Percentiles rank a stretch among this genome's conserved stretches.
Evolutionary conservation across 768 basidiomycete genomes (phyloP).

Genomic region (Galerina marginata): DNA sequence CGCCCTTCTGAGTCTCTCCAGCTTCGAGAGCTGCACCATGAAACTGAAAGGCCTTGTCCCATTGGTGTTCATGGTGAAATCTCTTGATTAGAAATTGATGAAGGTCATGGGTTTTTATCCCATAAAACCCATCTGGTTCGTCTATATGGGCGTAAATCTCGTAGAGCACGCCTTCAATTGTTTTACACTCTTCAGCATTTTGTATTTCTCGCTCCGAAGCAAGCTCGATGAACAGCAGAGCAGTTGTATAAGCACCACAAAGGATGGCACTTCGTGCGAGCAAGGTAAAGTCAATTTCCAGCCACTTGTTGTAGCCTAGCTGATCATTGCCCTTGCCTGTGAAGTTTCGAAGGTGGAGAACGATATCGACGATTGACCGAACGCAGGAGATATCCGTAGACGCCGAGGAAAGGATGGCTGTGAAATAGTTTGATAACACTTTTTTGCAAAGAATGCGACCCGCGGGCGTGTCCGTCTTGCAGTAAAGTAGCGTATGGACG

Average conservation of each 20-base stretch:
- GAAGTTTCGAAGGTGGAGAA: slow-evolving; percentile 84
- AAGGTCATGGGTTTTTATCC: slow-evolving; percentile 82
- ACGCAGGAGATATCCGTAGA: slow-evolving; percentile 48
- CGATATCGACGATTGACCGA: slow-evolving; percentile 69
- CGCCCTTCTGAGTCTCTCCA: slow-evolving; percentile 43
- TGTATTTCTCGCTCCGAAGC: slow-evolving; percentile 54
- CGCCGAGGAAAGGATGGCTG: slow-evolving; percentile 50
- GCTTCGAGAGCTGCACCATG: slow-evolving; percentile 87
- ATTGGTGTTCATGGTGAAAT: slow-evolving; percentile 92
- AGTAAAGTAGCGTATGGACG: slow-evolving; percentile 68
- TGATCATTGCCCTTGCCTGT: slow-evolving; percentile 31
- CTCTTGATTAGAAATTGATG: slow-evolving; percentile 80
- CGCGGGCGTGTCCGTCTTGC: slow-evolving; percentile 24
- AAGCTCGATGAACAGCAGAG: slow-evolving; percentile 88
- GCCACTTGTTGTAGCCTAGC: slow-evolving; percentile 77
- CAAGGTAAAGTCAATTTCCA: slow-evolving; percentile 73
- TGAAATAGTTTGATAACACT: slow-evolving; percentile 62
- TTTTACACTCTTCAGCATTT: slow-evolving; percentile 31
- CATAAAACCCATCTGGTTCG: slow-evolving; percentile 98
- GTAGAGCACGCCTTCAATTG: slow-evolving; percentile 77
- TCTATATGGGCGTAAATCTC: slow-evolving; percentile 95
- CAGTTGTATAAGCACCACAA: slow-evolving; percentile 88
- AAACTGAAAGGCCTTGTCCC: slow-evolving; percentile 89
- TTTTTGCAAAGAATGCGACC: slow-evolving; percentile 30
- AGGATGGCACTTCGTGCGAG: slow-evolving; percentile 75